Evolutionary conservation across 345 rosid genomes (phyloP).

Genomic region (Pseudoturritis turrita): DNA sequence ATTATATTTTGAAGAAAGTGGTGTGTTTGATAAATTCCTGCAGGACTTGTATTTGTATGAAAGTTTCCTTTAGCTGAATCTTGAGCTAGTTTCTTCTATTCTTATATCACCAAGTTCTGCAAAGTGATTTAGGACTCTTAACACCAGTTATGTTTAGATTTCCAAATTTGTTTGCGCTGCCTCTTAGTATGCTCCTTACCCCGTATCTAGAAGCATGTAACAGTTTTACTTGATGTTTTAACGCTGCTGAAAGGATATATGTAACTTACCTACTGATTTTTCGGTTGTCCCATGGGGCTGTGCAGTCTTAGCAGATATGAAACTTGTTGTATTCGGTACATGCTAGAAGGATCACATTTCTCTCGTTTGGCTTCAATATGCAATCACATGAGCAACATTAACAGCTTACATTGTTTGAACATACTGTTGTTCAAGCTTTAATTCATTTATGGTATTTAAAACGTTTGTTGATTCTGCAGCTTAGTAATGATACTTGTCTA

Average conservation of each 20-base stretch:
- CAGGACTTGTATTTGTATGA: neutral
- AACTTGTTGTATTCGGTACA: neutral
- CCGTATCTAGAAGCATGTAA: neutral
- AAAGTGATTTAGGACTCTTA: neutral
- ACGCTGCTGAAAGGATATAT: neutral
- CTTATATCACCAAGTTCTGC: neutral
- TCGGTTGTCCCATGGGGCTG: neutral
- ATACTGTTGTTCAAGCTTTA: neutral
- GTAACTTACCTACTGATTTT: neutral
- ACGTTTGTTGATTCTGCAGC: slow-evolving; percentile 49
- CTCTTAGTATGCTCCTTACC: neutral
- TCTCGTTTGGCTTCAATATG: neutral
- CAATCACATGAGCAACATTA: neutral
- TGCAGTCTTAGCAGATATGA: slow-evolving; percentile 7
- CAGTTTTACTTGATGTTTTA: neutral
- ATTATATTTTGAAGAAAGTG: slow-evolving; percentile 8
- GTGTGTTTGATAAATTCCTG: neutral
- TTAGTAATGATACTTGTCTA: slow-evolving; percentile 86
- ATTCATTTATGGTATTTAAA: slow-evolving; percentile 1
- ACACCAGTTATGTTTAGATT: neutral
- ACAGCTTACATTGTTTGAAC: neutral
- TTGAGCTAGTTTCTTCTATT: slow-evolving; percentile 8
- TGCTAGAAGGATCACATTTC: slow-evolving; percentile 8
- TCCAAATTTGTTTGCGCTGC: neutral
- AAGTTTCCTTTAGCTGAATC: slow-evolving; percentile 6